These are phyloP conservation scores for Scheffersomyces parashehatae DNA, from an alignment of 1,139 yeast species.

Conservation along the genomic window DNA sequence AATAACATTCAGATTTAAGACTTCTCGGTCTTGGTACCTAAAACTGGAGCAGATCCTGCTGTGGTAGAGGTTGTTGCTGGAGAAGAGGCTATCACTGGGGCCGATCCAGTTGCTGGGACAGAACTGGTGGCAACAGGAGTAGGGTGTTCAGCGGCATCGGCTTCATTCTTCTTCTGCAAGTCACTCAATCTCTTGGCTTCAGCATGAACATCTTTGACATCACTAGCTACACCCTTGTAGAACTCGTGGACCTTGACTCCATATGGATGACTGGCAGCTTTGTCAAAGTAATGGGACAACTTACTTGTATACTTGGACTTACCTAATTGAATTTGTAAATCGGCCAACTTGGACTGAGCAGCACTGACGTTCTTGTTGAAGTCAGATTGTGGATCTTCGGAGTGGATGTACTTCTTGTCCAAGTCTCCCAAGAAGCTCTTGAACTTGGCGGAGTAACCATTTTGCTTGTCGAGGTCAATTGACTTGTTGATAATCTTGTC, in stretches of 20 bases:
- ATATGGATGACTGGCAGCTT: conserved; percentile 40
- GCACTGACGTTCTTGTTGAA: conserved; percentile 18
- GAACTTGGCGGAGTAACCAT: conserved; percentile 62
- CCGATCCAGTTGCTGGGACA: background rate
- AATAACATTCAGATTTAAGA: no score
- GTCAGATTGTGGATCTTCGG: conserved; percentile 44
- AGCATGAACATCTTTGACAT: conserved; percentile 63
- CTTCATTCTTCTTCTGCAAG: conserved; percentile 41
- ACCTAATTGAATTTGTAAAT: conserved; percentile 8
- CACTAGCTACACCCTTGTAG: conserved; percentile 54
- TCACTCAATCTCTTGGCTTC: conserved; percentile 74
- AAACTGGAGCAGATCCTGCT: no score
- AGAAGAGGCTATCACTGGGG: background rate
- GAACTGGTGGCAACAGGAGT: background rate
- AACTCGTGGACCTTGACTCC: conserved; percentile 55
- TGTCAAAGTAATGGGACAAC: conserved; percentile 50
- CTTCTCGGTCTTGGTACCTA: no score
- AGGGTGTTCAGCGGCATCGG: background rate
- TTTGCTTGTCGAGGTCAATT: conserved; percentile 61
- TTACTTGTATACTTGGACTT: conserved; percentile 23
- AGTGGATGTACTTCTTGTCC: conserved; percentile 62
- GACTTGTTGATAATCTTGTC: conserved; percentile 64
- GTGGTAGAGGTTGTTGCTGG: no score
- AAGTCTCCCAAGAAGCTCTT: conserved; percentile 53
- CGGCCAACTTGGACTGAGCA: conserved; percentile 11